These are phyloP conservation scores for Umbelopsis ramanniana DNA, from an alignment of 192 early-diverging fungal genomes.

Conservation along the genomic window DNA sequence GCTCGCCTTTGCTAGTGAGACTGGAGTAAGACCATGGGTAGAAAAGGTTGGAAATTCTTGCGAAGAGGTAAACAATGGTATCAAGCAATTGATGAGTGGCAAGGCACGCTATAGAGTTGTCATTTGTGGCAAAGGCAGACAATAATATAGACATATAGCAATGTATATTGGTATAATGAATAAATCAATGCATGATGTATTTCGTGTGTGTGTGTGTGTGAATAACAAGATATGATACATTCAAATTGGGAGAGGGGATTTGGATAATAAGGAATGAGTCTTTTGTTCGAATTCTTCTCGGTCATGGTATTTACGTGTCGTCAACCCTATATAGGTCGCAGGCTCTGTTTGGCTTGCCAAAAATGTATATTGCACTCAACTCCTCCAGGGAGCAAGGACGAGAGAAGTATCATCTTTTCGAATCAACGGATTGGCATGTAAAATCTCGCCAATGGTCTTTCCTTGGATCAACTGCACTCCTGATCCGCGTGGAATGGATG, in stretches of 20 bases:
- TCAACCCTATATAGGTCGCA: too few species aligned
- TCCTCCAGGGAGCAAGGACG: neutral
- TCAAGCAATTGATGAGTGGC: conserved; percentile 62
- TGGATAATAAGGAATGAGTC: too few species aligned
- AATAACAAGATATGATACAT: too few species aligned
- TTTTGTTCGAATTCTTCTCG: too few species aligned
- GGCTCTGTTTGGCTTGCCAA: neutral
- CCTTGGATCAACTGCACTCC: conserved; percentile 6
- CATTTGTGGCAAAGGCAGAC: conserved; percentile 29
- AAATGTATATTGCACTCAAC: neutral
- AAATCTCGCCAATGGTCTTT: conserved; percentile 11
- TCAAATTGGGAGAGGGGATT: too few species aligned
- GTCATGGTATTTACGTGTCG: too few species aligned
- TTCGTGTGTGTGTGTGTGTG: too few species aligned
- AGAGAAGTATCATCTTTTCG: neutral
- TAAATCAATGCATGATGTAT: neutral
- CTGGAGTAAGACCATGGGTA: conserved; percentile 66
- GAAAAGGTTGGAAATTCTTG: conserved; percentile 62
- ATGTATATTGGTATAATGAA: too few species aligned
- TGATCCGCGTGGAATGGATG: neutral
- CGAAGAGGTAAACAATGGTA: conserved; percentile 64
- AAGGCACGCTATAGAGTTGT: conserved; percentile 75
- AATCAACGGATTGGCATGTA: conserved; percentile 3
- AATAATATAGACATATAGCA: neutral
- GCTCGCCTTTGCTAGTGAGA: conserved; percentile 67